Evolutionary conservation across 352 stramenopile genomes (phyloP), one percentile per base, ranked within the genome.

Genomic region (Phytophthora fragariaefolia): DNA sequence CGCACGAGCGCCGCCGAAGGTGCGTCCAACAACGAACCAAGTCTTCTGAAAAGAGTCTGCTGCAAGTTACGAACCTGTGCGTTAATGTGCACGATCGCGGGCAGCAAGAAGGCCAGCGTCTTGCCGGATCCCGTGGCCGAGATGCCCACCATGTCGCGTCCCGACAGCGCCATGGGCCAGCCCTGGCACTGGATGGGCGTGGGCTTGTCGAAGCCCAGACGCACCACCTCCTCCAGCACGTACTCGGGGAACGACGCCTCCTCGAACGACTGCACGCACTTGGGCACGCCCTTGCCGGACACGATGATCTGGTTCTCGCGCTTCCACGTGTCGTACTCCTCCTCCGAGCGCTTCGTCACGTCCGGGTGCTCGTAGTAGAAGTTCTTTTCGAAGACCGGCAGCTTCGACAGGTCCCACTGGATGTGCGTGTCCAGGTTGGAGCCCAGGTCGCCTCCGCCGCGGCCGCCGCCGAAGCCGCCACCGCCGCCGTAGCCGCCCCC

Each of bases 51-150:
- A 28, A 76, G 45, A 58, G 40, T 64, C 58, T 63, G 73, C 66
- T 73, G 77, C 74, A 83, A 40, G 67, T 24, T 61, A 93, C 87
- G 86, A 95, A 99, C 97, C 95, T 99, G 96, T 69, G 97, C 98
- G 83, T 99, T 99, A 86, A 99, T 99, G 82, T 99, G 98, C 70
- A 99, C 98, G 90, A 99, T 99, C 32, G 94, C 97, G 12, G 98
- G 98, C n/a, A 99, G 83, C 72, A 99, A 89, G 84, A 99, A 99
- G 30, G 97, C 96, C 47, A 99, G 67, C 26, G 97, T 99, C 77
- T 99, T 99, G 54, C 98, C 98, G 6, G 92, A 98, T 2, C 98
- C 98, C 7, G 98, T 99, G 5, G 97, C 96, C 26, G 92, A 98
- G 71, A 99, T 98, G 58, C 98, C 98, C 45, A 99, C 97, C 95